A percentile compares a stretch with the other conserved stretches of the same genome.
Evolutionary conservation across 345 rosid species (phyloP).

Genomic region (Firmiana major): DNA sequence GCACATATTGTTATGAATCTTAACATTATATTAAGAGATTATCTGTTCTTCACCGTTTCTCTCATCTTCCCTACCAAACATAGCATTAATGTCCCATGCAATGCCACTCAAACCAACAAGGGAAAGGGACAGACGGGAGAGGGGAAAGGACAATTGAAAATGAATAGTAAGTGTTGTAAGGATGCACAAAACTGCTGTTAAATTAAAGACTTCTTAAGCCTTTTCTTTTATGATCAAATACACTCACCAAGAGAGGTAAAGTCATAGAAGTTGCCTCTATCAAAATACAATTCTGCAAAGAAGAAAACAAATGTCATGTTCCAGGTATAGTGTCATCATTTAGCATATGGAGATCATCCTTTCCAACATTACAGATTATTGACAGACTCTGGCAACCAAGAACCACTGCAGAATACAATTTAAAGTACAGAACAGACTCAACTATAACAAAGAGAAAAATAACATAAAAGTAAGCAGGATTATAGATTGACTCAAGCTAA

Average conservation of each 20-base stretch:
- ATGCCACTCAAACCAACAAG: slow-evolving; percentile 1
- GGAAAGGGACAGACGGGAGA: not conserved
- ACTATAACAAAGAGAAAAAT: slow-evolving; percentile 1
- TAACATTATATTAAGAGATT: not conserved
- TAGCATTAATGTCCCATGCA: not conserved
- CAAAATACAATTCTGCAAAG: slow-evolving; percentile 47
- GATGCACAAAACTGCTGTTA: not conserved
- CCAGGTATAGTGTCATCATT: not conserved
- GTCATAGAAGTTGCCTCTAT: slow-evolving; percentile 58
- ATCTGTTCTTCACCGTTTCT: not conserved
- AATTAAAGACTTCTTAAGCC: not conserved
- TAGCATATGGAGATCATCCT: not conserved
- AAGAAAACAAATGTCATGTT: slow-evolving; percentile 3
- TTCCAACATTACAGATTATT: not conserved
- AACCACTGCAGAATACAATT: not conserved
- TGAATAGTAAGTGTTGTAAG: not conserved
- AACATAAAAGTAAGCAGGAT: not conserved
- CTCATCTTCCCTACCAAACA: not conserved
- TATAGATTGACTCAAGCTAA: not conserved
- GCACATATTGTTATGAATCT: not conserved
- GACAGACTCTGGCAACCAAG: not conserved
- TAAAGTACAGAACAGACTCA: not conserved
- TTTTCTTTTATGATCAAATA: not conserved
- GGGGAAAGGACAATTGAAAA: not conserved
- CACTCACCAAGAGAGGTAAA: slow-evolving; percentile 59